Conservation (phyloP, 805 yeast species). For the Yamadazyma insecticola region DNA sequence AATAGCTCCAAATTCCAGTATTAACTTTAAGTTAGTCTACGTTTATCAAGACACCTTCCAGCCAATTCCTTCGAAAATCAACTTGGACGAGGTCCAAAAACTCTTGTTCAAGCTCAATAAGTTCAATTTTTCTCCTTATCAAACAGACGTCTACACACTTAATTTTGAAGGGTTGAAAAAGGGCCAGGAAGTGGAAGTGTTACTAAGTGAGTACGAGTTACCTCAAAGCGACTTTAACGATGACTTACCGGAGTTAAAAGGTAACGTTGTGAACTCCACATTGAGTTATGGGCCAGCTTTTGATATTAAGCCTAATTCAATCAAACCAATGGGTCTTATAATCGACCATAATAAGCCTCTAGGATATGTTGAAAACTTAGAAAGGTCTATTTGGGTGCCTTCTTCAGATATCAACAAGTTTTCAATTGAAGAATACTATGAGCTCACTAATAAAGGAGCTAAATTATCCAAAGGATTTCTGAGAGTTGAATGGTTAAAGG, state of each 20-base stretch:
- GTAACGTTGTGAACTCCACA: constrained; percentile 34
- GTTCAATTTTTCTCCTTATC: constrained; percentile 59
- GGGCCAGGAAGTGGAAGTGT: constrained; percentile 43
- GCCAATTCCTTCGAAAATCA: constrained; percentile 64
- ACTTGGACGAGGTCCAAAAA: constrained; percentile 57
- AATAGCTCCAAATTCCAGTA: constrained; percentile 56
- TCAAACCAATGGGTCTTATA: constrained; percentile 48
- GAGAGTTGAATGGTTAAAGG: constrained; percentile 70
- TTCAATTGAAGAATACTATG: constrained; percentile 82
- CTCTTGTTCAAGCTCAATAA: constrained; percentile 51
- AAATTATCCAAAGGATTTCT: constrained; percentile 66
- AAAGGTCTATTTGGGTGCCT: constrained; percentile 84
- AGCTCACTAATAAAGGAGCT: constrained; percentile 73
- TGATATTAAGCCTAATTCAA: constrained; percentile 42
- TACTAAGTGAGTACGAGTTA: constrained; percentile 7
- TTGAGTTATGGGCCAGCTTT: constrained; percentile 53
- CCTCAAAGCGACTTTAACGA: constrained; percentile 1
- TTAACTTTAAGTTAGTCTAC: constrained; percentile 45
- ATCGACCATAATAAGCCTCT: constrained; percentile 67
- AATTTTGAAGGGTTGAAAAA: constrained; percentile 40
- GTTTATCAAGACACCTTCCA: constrained; percentile 43
- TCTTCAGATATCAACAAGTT: constrained; percentile 67
- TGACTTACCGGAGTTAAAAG: constrained; percentile 26
- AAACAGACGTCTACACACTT: constrained; percentile 45
- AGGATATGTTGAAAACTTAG: constrained; percentile 52